Percentiles rank a stretch among this genome's conserved stretches.
These are phyloP conservation scores for Acer yangbiense DNA, from an alignment of 345 rosid species.

Conservation along the genomic window DNA sequence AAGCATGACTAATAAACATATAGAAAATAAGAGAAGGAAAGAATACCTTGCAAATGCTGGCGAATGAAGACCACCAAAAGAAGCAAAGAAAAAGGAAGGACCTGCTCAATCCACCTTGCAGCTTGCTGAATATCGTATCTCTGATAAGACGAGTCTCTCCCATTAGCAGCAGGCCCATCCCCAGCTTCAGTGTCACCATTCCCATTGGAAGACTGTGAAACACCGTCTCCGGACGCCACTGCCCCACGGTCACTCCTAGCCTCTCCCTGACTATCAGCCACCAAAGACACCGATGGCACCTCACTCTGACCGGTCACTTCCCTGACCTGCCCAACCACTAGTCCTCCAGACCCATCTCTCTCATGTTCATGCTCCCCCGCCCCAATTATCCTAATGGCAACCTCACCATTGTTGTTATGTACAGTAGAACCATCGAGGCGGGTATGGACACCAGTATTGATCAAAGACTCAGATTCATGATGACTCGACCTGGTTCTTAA, in stretches of 20 bases:
- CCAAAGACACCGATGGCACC: constrained; percentile 31
- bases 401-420: constrained; percentile 62
- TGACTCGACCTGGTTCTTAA: constrained; percentile 53
- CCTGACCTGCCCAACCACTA: constrained; percentile 59
- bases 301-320: constrained; percentile 42
- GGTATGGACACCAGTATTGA: constrained; percentile 27
- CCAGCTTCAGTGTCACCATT: constrained; percentile 51
- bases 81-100: constrained; percentile 95
- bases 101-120: constrained; percentile 98
- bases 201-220: constrained; percentile 46
- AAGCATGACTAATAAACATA: not conserved
- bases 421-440: constrained; percentile 49
- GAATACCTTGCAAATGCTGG: constrained; percentile 95
- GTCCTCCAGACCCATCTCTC: constrained; percentile 52
- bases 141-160: constrained; percentile 88
- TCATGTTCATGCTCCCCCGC: constrained; percentile 68
- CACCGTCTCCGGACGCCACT: constrained; percentile 36
- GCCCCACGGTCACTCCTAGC: constrained; percentile 41
- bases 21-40: not conserved
- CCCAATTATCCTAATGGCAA: constrained; percentile 93
- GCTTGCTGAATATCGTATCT: constrained; percentile 99
- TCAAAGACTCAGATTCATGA: constrained; percentile 62
- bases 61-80: constrained; percentile 96
- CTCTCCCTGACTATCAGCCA: constrained; percentile 46
- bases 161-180: constrained; percentile 50